A percentile compares a stretch with the other conserved stretches of the same genome.
Evolutionary conservation across 345 rosid species (phyloP).

Genomic region (Linum tenue): DNA sequence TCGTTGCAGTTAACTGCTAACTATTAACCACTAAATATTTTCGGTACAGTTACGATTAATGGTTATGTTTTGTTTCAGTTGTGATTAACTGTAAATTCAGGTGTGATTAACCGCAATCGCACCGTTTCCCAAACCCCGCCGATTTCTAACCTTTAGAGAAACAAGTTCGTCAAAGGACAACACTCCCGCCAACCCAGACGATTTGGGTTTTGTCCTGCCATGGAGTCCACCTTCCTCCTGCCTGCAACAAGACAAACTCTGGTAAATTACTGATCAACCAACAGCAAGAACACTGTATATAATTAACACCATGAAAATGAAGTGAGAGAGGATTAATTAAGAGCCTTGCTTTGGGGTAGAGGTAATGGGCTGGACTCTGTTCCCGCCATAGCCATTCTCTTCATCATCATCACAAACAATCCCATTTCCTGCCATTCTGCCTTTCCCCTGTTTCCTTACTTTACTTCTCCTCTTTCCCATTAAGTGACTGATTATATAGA

Average conservation of each 20-base stretch:
- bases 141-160: constrained; percentile 20
- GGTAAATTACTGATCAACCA: too few species aligned
- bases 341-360: constrained; percentile 14
- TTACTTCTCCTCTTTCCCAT: neutral
- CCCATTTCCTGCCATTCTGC: constrained; percentile 23
- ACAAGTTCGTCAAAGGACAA: constrained; percentile 19
- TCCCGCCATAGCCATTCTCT: constrained; percentile 4
- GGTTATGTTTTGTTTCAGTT: too few species aligned
- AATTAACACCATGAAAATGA: too few species aligned
- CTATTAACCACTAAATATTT: too few species aligned
- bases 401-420: constrained; percentile 14
- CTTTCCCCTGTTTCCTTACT: neutral
- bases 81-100: too few species aligned
- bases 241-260: constrained; percentile 5
- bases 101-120: too few species aligned
- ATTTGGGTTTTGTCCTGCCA: constrained; percentile 5
- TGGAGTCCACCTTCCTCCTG: neutral
- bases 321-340: neutral
- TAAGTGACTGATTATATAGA: neutral
- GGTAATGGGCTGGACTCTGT: constrained; percentile 18
- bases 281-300: too few species aligned
- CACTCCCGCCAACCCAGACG: neutral
- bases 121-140: too few species aligned
- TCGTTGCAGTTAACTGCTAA: too few species aligned
- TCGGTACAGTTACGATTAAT: too few species aligned